Conservation (phyloP, 108 stramenopile species). For the Nitzschia sp. region DNA sequence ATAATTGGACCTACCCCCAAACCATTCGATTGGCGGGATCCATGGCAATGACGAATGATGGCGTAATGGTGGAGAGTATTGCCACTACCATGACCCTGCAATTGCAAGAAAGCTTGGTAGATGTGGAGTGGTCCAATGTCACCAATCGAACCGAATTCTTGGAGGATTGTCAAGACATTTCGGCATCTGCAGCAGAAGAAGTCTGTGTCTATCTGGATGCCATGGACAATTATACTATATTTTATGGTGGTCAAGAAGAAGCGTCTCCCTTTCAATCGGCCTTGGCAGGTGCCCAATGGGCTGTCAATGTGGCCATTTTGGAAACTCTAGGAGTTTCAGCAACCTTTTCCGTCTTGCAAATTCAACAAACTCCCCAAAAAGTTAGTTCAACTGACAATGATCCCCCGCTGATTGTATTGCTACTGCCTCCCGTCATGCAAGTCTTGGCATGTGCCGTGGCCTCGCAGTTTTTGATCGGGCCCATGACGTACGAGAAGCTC, state of each 20-base stretch:
- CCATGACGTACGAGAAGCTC: slow-evolving; percentile 32
- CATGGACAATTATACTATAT: slow-evolving; percentile 20
- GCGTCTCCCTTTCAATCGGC: slow-evolving; percentile 13
- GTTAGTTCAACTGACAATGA: slow-evolving; percentile 1
- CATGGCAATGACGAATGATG: background rate
- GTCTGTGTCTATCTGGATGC: slow-evolving; percentile 30
- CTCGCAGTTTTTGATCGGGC: slow-evolving; percentile 26
- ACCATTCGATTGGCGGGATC: slow-evolving; percentile 4
- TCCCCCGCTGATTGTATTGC: slow-evolving; percentile 7
- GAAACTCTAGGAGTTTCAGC: background rate
- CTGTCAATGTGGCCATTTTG: slow-evolving; percentile 26
- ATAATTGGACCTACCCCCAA: slow-evolving; percentile 1
- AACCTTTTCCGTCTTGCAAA: background rate
- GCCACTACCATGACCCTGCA: background rate
- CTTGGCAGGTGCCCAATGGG: slow-evolving; percentile 36
- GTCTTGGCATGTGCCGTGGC: slow-evolving; percentile 19
- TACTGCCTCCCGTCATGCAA: slow-evolving; percentile 23
- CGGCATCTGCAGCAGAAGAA: slow-evolving; percentile 7
- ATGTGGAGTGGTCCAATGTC: background rate
- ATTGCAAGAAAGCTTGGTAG: background rate
- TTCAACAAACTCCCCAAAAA: slow-evolving; percentile 7
- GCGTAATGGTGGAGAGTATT: background rate
- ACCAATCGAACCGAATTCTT: background rate
- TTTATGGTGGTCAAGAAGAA: slow-evolving; percentile 28
- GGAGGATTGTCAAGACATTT: background rate